Evolutionary conservation across 1,139 yeast genomes (phyloP), one percentile per base, ranked within the genome.

Genomic region (Lodderomyces beijingensis): DNA sequence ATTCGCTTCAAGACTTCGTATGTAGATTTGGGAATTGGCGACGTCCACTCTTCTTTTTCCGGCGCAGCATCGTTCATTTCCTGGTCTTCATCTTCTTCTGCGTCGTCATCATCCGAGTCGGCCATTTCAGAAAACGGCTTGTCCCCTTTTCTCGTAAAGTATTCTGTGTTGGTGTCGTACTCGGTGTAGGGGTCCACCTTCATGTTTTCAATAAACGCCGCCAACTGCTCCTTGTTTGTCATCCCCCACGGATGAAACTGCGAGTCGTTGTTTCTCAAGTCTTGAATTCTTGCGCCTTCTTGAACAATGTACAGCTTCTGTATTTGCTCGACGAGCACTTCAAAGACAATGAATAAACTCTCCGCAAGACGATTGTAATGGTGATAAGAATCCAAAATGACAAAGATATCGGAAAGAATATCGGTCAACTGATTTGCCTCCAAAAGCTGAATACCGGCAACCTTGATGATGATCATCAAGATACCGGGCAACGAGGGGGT

Each of bases 371-470:
- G 62, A 1, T 77, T 62, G 52, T 91, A 89, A 0, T 93, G 94
- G 57, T 89, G 95, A 46, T 81, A 89, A 27, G 79, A 68, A 53
- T 91, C 97, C 31, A 91, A 65, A 21, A 88, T 59, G 8, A 79
- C 77, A 53, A 91, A 86, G 44, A 87, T 70, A 9, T 88, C 77
- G 23, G 77, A 73, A 6, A 89, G 61, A 1, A 89, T 65, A 53
- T 89, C 97, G 34, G 68, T 75, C 36, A 89, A 65, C 38, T 77
- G 86, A 28, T 77, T 75, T 6, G 51, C 44, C 33, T 49, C 46
- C 5, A 88, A 61, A 17, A 87, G 61, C 24, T 72, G 64, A 9
- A 73, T 60, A 0, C 96, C 96, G 0, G 89, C 80, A 20, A 88
- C 64, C 43, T 70, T 74, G 14, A 85, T 65, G 25, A 88, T 57